Percentiles rank a stretch among this genome's conserved stretches.
Evolutionary conservation across 306 rosid species (phyloP).

Genomic region (Inga laurina): DNA sequence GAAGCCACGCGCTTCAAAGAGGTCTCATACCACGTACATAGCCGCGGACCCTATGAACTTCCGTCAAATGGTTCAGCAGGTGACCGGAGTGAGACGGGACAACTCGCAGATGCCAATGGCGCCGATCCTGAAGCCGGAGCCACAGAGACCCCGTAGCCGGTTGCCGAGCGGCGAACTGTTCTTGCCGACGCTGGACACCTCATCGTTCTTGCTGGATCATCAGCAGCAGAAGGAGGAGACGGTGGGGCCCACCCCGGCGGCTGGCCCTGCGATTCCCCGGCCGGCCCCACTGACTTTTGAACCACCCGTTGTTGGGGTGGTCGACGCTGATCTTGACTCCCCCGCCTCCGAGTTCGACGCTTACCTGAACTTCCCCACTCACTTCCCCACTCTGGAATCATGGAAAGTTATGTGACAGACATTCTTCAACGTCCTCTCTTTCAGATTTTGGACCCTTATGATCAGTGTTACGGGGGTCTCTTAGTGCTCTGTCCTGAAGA

Average conservation of each 20-base stretch:
- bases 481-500: not conserved
- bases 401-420: constrained; percentile 78
- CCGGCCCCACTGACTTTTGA: constrained; percentile 36
- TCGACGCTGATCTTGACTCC: constrained; percentile 27
- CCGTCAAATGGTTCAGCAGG: constrained; percentile 95
- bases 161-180: constrained; percentile 21
- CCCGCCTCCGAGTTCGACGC: constrained; percentile 67
- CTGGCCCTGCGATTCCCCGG: constrained; percentile 33
- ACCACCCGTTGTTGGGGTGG: constrained; percentile 3
- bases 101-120: constrained; percentile 35
- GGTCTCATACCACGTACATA: constrained; percentile 81
- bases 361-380: constrained; percentile 76
- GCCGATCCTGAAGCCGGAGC: constrained; percentile 78
- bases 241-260: constrained; percentile 27
- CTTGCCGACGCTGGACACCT: constrained; percentile 91
- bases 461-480: not conserved
- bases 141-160: constrained; percentile 45
- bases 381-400: constrained; percentile 88
- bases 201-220: constrained; percentile 66
- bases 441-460: not conserved
- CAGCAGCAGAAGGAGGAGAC: constrained; percentile 43
- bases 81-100: constrained; percentile 68
- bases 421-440: not conserved
- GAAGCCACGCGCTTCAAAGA: constrained; percentile 83
- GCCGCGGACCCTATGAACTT: constrained; percentile 89